Percentiles rank a stretch among this genome's conserved stretches.
phyloP scores from a whole-genome alignment of 2,329 filamentous ascomycete genomes.

The Chalara sp. region DNA sequence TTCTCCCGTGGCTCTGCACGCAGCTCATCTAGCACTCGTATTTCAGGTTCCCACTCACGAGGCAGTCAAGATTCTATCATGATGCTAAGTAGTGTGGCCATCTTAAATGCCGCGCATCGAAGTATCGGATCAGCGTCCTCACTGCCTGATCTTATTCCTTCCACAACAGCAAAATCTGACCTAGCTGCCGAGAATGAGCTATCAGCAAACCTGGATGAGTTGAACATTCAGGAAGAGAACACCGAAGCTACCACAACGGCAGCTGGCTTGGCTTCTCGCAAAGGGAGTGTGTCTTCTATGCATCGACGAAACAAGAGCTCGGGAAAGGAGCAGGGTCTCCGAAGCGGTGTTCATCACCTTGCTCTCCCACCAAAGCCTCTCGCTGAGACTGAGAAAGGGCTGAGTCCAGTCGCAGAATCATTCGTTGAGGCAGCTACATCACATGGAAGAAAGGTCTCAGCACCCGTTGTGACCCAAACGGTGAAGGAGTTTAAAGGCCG shows the following conservation, averaged over 20 bases:
- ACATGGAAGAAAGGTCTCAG: slow-evolving; percentile 24
- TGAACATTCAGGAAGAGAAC: slow-evolving; percentile 4
- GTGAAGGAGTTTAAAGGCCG: slow-evolving; percentile 15
- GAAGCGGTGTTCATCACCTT: slow-evolving; percentile 10
- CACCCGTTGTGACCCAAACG: slow-evolving; percentile 16
- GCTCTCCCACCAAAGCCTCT: slow-evolving; percentile 1
- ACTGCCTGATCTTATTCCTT: slow-evolving; percentile 26
- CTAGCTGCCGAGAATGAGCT: background rate
- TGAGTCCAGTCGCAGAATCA: slow-evolving; percentile 23
- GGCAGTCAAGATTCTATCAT: slow-evolving; percentile 23
- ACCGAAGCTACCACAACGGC: slow-evolving; percentile 8
- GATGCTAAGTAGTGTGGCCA: slow-evolving; percentile 14
- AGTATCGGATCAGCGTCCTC: slow-evolving; percentile 23
- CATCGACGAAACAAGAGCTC: slow-evolving; percentile 14
- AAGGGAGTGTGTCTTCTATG: slow-evolving; percentile 1
- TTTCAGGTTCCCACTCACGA: slow-evolving; percentile 18
- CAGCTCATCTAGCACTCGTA: slow-evolving; percentile 22
- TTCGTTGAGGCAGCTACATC: slow-evolving; percentile 5
- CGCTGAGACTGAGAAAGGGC: background rate
- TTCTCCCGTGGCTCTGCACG: slow-evolving; percentile 23
- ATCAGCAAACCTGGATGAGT: slow-evolving; percentile 1
- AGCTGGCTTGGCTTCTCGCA: slow-evolving; percentile 7
- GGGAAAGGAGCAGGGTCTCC: slow-evolving; percentile 8
- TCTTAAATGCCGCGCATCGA: slow-evolving; percentile 16
- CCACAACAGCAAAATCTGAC: slow-evolving; percentile 13